Evolutionary conservation across 208 protist genomes (phyloP).

Genomic region (Trichomonas vaginalis): DNA sequence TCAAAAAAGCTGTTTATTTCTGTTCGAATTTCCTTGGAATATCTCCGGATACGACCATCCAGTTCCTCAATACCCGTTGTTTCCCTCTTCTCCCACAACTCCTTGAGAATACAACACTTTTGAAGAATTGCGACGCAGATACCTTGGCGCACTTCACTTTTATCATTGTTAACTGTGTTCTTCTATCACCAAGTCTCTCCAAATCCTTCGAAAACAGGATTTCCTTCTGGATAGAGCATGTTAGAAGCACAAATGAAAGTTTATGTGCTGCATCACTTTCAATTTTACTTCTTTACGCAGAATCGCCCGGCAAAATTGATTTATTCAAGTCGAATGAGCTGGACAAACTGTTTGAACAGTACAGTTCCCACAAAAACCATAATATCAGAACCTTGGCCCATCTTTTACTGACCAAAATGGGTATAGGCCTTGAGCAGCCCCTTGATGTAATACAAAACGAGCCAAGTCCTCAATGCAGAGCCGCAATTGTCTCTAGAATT

Average conservation of each 20-base stretch:
- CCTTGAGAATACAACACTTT: background rate
- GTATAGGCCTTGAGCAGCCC: background rate
- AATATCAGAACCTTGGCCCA: background rate
- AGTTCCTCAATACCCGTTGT: background rate
- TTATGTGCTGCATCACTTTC: background rate
- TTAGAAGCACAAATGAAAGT: background rate
- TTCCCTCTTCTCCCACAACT: background rate
- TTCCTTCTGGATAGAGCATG: background rate
- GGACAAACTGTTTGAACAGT: background rate
- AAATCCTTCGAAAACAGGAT: background rate
- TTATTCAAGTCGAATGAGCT: background rate
- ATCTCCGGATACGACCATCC: background rate
- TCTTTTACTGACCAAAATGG: background rate
- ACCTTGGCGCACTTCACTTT: background rate
- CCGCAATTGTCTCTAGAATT: background rate
- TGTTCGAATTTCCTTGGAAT: background rate
- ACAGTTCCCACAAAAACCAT: background rate
- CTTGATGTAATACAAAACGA: background rate
- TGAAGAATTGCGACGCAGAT: background rate
- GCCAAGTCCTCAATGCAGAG: background rate
- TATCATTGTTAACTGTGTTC: background rate
- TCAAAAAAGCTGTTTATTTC: background rate
- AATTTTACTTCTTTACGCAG: background rate
- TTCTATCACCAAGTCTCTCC: background rate
- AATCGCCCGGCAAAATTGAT: background rate